Evolutionary conservation across 768 basidiomycete genomes (phyloP).

Genomic region (Lactifluus volemus): DNA sequence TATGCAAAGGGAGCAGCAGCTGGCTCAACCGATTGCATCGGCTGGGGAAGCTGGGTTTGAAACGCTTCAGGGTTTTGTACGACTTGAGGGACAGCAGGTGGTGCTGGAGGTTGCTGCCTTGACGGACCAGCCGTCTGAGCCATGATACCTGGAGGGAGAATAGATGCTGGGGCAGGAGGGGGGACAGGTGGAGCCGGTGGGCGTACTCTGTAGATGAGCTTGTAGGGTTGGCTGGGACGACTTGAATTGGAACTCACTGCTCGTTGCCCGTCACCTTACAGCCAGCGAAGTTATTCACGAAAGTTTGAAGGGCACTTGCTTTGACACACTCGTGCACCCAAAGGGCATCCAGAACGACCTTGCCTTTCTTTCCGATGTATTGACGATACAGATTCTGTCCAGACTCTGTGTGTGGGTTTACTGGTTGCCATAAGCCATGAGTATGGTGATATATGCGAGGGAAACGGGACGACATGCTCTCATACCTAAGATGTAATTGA

Average conservation of each 20-base stretch:
- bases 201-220: not conserved
- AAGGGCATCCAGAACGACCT: slow-evolving; percentile 60
- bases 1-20: slow-evolving; percentile 24
- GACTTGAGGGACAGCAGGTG: slow-evolving; percentile 18
- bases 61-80: slow-evolving; percentile 16
- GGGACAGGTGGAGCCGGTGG: slow-evolving; percentile 2
- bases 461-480: slow-evolving; percentile 8
- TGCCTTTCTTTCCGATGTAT: slow-evolving; percentile 71
- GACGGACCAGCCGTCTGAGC: slow-evolving; percentile 14
- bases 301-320: slow-evolving; percentile 60
- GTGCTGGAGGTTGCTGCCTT: slow-evolving; percentile 15
- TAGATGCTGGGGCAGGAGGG: slow-evolving; percentile 14
- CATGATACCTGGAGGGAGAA: slow-evolving; percentile 4
- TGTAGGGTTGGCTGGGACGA: slow-evolving; percentile 13
- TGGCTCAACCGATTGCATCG: slow-evolving; percentile 19
- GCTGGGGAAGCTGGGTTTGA: slow-evolving; percentile 11
- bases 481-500: slow-evolving; percentile 72
- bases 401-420: slow-evolving; percentile 69
- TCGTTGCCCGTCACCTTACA: slow-evolving; percentile 75
- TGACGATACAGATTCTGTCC: slow-evolving; percentile 78
- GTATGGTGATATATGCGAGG: not conserved
- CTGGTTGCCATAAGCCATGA: slow-evolving; percentile 30
- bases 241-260: slow-evolving; percentile 36
- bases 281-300: slow-evolving; percentile 67
- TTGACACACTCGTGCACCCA: slow-evolving; percentile 79